Percentiles rank a stretch among this genome's conserved stretches.
Evolutionary conservation across 768 basidiomycete genomes (phyloP).

Genomic region (Rhodotorula graminis): DNA sequence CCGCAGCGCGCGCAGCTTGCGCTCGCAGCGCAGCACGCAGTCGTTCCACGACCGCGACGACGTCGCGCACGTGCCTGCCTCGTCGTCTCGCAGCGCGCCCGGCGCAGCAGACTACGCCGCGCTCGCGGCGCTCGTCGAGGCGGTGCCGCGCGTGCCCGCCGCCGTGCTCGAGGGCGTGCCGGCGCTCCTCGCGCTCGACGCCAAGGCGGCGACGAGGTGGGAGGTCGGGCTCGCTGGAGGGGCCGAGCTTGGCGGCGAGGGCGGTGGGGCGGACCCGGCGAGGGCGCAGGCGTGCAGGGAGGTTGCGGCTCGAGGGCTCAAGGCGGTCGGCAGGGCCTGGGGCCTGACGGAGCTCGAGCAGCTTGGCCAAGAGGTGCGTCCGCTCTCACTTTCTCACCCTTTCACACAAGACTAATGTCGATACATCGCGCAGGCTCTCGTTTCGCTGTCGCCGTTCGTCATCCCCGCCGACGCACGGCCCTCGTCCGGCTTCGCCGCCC

Average conservation of each 20-base stretch:
- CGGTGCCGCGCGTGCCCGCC: neutral
- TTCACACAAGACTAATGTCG: too few relatives aligned
- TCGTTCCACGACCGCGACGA: neutral
- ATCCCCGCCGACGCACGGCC: neutral
- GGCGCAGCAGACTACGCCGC: neutral
- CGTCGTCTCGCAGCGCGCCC: neutral
- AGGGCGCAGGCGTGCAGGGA: conserved; percentile 22
- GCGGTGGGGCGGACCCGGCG: neutral
- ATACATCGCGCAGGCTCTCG: neutral
- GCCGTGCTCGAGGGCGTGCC: conserved; percentile 22
- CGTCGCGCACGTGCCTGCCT: neutral
- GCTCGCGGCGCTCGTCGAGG: neutral
- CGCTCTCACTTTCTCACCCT: neutral
- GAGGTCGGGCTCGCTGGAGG: conserved; percentile 1
- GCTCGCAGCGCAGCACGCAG: neutral
- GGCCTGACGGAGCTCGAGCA: conserved; percentile 3
- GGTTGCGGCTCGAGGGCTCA: neutral
- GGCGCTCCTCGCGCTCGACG: conserved; percentile 17
- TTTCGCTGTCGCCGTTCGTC: neutral
- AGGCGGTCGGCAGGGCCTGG: neutral
- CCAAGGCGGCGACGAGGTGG: conserved; percentile 1
- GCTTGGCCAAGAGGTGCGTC: conserved; percentile 5
- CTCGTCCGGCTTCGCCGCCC: neutral
- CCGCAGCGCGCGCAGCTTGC: neutral
- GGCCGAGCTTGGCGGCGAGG: neutral